Evolutionary conservation across 2,329 filamentous ascomycete genomes (phyloP).

Genomic region (Aspergillus sp.): DNA sequence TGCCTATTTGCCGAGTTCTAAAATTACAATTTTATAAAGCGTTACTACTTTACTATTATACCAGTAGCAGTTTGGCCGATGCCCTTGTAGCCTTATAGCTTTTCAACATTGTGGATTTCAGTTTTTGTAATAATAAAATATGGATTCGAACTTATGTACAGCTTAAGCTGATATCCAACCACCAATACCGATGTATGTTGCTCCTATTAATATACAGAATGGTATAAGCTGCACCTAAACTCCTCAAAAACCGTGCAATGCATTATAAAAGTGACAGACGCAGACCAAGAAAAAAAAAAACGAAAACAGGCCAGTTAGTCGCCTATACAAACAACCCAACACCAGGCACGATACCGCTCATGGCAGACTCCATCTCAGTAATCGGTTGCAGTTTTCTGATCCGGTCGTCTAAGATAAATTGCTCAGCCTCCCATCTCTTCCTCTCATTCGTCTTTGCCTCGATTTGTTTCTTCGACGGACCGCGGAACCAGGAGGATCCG

Average conservation of each 20-base stretch:
- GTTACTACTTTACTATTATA: neutral
- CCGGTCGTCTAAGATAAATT: conserved; percentile 38
- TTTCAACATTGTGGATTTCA: neutral
- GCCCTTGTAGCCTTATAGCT: neutral
- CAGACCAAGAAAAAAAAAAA: neutral
- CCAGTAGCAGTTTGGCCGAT: neutral
- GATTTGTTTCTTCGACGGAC: conserved; percentile 25
- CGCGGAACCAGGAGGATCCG: conserved; percentile 31
- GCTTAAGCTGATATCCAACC: neutral
- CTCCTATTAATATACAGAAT: neutral
- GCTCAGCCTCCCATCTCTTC: conserved; percentile 43
- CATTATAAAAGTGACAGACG: neutral
- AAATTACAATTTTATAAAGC: neutral
- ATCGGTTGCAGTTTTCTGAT: conserved; percentile 29
- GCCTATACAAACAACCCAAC: conserved; percentile 27
- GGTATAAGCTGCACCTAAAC: conserved; percentile 3
- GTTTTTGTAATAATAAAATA: neutral
- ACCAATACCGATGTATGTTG: neutral
- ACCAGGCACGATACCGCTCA: conserved; percentile 29
- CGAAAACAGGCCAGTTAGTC: neutral
- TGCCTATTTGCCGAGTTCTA: neutral
- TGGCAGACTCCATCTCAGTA: conserved; percentile 30
- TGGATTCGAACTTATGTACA: neutral
- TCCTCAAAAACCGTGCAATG: neutral
- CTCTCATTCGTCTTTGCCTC: conserved; percentile 31